Evolutionary conservation across 352 stramenopile species (phyloP), one percentile per base, ranked within the genome.

Genomic region (Globisporangium mamillatum): DNA sequence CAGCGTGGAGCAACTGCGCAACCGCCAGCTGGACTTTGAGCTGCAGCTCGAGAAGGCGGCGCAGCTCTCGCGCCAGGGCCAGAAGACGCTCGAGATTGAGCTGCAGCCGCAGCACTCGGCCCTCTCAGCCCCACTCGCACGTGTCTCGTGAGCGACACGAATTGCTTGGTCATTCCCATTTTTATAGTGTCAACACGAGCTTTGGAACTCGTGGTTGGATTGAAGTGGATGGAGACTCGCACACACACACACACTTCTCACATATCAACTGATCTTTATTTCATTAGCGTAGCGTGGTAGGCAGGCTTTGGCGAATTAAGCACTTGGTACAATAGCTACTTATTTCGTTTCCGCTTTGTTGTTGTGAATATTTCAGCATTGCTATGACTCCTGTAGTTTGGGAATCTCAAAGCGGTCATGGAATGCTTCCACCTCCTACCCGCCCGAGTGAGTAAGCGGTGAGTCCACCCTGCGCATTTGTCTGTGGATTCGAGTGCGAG

Each of bases 1-100:
- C 41, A 89, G 77, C 48, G 76, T 73, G 6, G 69, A 87, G 61
- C 75, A 73, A 61, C 44, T 84, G 54, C 80, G 80, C 46, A 85
- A 88, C 64, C 78, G 79, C 57, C 74, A 75, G 63, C 59, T 79
- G 55, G 82, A 88, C 64, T 55, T 70, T 41, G 60, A 68, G 18
- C 32, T 75, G 36, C 61, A 73, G 48, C 36, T 84, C 4, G 80
- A 84, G 54, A 90, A 90, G 71, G 74, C 69, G 0, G 73, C 69
- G 65, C 59, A 75, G 60, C 65, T 69, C 25, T 71, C 55, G 41
- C 69, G 57, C 34, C 73, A 50, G 67, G 59, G 18, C 58, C 50
- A 63, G 24, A 60, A 56, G 10, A 71, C 73, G 16, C 71, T 69
- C 22, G 64, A 64, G 4, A 68, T 87, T 14, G 73, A 84, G 60